Base-by-base conservation (phyloP, 768 basidiomycete species). In the Trametes meyenii region DNA sequence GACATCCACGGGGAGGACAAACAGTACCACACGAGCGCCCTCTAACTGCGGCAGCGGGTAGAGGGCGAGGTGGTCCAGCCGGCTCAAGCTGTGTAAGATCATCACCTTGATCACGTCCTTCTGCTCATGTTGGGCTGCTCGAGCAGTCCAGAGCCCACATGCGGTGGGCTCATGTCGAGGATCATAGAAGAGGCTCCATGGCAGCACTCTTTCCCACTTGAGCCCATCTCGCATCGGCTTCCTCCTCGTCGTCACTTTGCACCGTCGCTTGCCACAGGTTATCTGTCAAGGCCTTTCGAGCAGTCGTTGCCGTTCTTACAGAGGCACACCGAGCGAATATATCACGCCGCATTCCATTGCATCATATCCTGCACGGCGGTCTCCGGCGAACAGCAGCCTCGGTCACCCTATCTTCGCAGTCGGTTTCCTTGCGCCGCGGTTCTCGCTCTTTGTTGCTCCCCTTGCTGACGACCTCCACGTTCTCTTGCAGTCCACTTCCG, bases 351-450 rank as follows among this genome's bases (percentile, higher is more conserved):
- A 29, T 50, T 36, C 35, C 50, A 50, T 50, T 43, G 33, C 44
- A 55, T 45, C 54, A 55, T 44, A 55, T 55, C 54, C 35, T 11
- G 19, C 23, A 33, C 54, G 36, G 29, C 54, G 54, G 29, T 7
- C 54, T 45, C 43, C 54, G n/a, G 43, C 35, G 10, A 36, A 13
- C 35, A 14, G n/a, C 38, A 8, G 16, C 35, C n/a, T 19, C 54
- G 11, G 12, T 21, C 39, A 5, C 16, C 10, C 3, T 43, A 36
- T 26, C 42, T 26, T n/a, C 43, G 23, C 54, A 14, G n/a, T 43
- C 23, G 43, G 19, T 7, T 38, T 48, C 38, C 24, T 17, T 42
- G 12, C 29, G 11, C 6, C 40, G 33, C 14, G 17, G 38, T 36
- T 35, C 19, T 36, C 35, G n/a, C 21, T 24, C 48, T 42, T 38